These are phyloP conservation scores for Termitomyces sp. DNA, from an alignment of 768 basidiomycete species.

Conservation along the genomic window DNA sequence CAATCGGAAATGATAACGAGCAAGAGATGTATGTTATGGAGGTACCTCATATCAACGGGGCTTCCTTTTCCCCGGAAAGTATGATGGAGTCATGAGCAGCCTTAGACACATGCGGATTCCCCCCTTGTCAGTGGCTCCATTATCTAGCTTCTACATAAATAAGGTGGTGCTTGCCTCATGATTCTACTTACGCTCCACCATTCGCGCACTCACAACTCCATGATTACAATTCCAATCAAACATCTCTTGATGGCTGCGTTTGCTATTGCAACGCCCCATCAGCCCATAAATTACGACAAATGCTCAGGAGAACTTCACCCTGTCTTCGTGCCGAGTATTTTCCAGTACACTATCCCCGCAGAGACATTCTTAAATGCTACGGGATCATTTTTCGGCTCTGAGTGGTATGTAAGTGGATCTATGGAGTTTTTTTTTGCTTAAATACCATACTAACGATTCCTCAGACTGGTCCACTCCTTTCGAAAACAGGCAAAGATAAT, in stretches of 20 bases:
- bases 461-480: neutral
- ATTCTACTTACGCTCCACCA: neutral
- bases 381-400: neutral
- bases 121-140: too few species aligned
- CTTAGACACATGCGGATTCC: too few species aligned
- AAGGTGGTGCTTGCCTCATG: neutral
- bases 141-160: too few species aligned
- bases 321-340: neutral
- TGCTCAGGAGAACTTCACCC: neutral
- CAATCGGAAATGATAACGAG: neutral
- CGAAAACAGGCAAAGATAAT: neutral
- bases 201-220: neutral
- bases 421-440: neutral
- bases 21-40: neutral
- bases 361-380: neutral
- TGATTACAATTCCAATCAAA: neutral
- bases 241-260: neutral
- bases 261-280: neutral
- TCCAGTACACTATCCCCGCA: neutral
- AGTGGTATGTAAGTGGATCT: neutral
- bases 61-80: too few species aligned
- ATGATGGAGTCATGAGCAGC: too few species aligned
- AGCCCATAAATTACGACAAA: neutral
- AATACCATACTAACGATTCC: neutral
- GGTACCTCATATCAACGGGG: too few species aligned